Base-by-base conservation (phyloP, 805 yeast genomes). In the Kuraishia molischiana region DNA sequence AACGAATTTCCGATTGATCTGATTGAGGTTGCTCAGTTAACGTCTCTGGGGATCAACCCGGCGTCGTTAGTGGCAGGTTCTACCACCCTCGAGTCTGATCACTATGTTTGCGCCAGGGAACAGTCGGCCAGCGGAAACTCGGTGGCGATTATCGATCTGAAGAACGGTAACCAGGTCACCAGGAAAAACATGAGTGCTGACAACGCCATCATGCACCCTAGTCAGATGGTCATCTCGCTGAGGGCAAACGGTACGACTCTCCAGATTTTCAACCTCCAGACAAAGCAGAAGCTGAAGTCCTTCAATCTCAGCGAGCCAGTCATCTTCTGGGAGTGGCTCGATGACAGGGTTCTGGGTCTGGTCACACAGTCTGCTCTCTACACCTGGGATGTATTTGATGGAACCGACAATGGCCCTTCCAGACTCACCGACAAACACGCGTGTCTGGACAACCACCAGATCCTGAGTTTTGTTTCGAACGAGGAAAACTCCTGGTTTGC, bases 181-280 rank as follows among this genome's bases (percentile, higher is more conserved):
- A 79, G 94, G 55, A 90, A 92, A 62, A 83, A 85, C 59, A 92
- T 92, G 95, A 74, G 85, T 39, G 99, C 98, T 33, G 99, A 92
- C 62, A 84, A 87, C 44, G 97, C 97, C 36, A 92, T 92, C 56
- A 79, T 92, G 92, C 94, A 87, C 61, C 97, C 98, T 24, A 54
- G 64, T n/a, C 77, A 81, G 59, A 78, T 82, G 61, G 86, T 89
- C 45, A 87, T 92, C 50, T 86, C 96, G 13, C 75, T 92, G 47
- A 77, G 97, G 56, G 97, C 97, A 32, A 92, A 87, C 54, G 96
- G 96, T 48, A 87, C 96, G 35, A 89, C 96, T 29, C 74, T 92
- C 44, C 99, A 87, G 64, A 85, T 92, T 48, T 94, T 92, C 65
- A 85, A 92, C 62, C 71, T 92, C 50, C 84, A 79, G 38, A 66